phyloP scores from a whole-genome alignment of 2,329 filamentous ascomycete species.

The Alternaria angustiovoidea region DNA sequence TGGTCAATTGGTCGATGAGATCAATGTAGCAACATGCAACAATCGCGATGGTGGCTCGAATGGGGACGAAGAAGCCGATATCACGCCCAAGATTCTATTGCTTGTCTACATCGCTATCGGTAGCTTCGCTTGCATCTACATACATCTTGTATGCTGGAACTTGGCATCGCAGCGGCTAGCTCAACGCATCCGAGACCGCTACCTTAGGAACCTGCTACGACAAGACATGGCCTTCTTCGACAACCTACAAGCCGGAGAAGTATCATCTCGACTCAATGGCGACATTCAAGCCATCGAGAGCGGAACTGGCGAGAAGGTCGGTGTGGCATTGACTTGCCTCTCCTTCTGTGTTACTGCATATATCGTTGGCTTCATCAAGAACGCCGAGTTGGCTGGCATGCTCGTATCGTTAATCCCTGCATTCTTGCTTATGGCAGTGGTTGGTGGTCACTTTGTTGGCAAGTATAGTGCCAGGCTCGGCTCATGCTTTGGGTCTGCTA shows the following conservation, averaged over 20 bases:
- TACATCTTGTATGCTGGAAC: conserved; percentile 70
- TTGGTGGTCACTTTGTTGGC: conserved; percentile 63
- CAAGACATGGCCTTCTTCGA: conserved; percentile 73
- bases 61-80: conserved; percentile 51
- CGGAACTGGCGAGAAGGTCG: conserved; percentile 75
- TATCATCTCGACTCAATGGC: conserved; percentile 68
- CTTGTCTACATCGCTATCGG: conserved; percentile 72
- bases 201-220: conserved; percentile 65
- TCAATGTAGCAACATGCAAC: conserved; percentile 66
- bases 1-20: conserved; percentile 68
- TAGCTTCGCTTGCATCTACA: conserved; percentile 70
- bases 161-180: conserved; percentile 70
- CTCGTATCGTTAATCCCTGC: conserved; percentile 69
- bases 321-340: conserved; percentile 67
- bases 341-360: conserved; percentile 75
- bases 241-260: conserved; percentile 67
- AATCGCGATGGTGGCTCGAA: conserved; percentile 29
- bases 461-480: conserved; percentile 62
- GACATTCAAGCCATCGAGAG: conserved; percentile 73
- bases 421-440: conserved; percentile 66
- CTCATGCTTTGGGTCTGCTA: conserved; percentile 64
- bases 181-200: conserved; percentile 68
- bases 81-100: conserved; percentile 66
- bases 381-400: conserved; percentile 69
- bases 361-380: conserved; percentile 71